Evolutionary conservation across 441 rosid genomes (phyloP), one percentile per base, ranked within the genome.

Genomic region (Dalechampia spathulata): DNA sequence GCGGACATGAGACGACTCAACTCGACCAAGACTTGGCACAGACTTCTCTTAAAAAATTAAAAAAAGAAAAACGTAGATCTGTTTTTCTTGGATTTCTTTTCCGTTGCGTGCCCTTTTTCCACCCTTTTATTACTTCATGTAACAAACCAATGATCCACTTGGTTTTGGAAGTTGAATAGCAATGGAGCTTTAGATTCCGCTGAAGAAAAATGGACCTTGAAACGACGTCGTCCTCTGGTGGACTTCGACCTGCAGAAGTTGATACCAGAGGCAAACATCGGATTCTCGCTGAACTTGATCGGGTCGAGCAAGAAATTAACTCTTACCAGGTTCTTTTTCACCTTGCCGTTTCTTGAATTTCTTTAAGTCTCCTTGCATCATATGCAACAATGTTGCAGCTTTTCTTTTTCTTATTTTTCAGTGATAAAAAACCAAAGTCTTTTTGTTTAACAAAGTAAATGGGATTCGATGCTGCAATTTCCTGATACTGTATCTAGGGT

Each of bases 211-310:
- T 73, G 81, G 83, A 73, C 21, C 40, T 72, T 5, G 77, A 75
- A 63, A 67, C 81, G 54, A 41, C 69, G 40, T 69, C 76, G 39
- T 66, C 70, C 4, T 50, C 34, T 52, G 54, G 52, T 30, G 67
- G 50, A 12, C 65, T 63, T 2, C 25, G 41, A 0, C 19, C 23
- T 0, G 52, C 19, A 2, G 68, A 54, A 39, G 14, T 74, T 61
- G 95, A 83, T 34, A 82, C 74, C 23, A 74, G 95, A 79, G 91
- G 98, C 40, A 88, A 79, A 66, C 96, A 92, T 40, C 79, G 94
- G 82, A 63, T 92, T 72, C 86, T 81, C 54, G 98, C 96, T 52
- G 85, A 92, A 72, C 73, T 92, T 64, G 84, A 78, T 71, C 83
- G 92, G 50, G 82, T 92, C 34, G 86, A 92, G 61, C 98, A 89